These are phyloP conservation scores for Uronychia binucleata DNA, from an alignment of 73 alveolate species.

Conservation along the genomic window DNA sequence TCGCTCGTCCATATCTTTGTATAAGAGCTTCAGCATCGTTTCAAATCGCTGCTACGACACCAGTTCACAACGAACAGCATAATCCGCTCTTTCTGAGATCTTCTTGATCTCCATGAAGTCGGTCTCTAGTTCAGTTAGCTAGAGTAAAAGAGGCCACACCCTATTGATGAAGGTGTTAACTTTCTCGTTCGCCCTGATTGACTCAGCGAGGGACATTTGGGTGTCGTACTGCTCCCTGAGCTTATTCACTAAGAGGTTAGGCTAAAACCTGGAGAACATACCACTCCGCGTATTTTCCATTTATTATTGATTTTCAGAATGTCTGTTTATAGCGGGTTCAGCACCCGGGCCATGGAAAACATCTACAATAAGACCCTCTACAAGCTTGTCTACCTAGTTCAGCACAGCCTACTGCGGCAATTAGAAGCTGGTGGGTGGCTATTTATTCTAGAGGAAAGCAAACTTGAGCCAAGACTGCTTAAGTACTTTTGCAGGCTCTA, in stretches of 20 bases:
- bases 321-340: conserved; percentile 49
- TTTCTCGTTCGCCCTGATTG: conserved; percentile 1
- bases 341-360: conserved; percentile 28
- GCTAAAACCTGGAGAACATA: neutral
- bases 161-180: neutral
- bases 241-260: neutral
- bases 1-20: conserved; percentile 3
- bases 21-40: neutral
- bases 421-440: conserved; percentile 27
- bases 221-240: neutral
- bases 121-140: neutral
- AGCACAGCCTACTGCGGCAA: conserved; percentile 13
- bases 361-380: conserved; percentile 40
- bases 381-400: conserved; percentile 17
- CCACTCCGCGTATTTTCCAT: neutral
- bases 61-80: neutral
- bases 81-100: neutral
- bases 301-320: neutral
- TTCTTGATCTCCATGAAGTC: neutral
- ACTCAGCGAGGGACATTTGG: neutral
- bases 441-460: too few relatives aligned
- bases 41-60: conserved; percentile 7
- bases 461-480: too few relatives aligned
- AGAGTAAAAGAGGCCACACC: neutral
- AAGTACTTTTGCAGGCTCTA: conserved; percentile 27